A percentile compares a stretch with the other conserved stretches of the same genome.
These are phyloP conservation scores for Garcia nutans DNA, from an alignment of 345 rosid species.

Conservation along the genomic window DNA sequence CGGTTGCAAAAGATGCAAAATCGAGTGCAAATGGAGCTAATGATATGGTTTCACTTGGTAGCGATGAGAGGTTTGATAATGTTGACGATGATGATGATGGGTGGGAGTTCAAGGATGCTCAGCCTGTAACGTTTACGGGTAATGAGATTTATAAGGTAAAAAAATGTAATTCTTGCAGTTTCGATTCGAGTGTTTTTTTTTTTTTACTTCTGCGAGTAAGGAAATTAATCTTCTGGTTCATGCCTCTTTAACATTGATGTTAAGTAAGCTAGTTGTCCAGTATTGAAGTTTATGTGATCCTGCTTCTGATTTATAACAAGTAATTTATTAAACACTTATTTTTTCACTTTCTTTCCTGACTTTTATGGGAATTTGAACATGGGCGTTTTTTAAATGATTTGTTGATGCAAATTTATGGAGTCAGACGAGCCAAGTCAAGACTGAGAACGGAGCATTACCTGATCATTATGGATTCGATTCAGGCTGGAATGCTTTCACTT, in stretches of 20 bases:
- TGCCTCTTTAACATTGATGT: not conserved
- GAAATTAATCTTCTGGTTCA: not conserved
- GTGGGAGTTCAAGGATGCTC: conserved; percentile 46
- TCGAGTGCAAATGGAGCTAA: conserved; percentile 5
- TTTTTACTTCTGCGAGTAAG: not conserved
- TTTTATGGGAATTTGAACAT: not conserved
- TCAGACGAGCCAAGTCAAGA: conserved; percentile 27
- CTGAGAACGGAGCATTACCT: conserved; percentile 23
- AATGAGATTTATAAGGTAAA: conserved; percentile 33
- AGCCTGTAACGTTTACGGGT: not conserved
- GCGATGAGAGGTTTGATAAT: not conserved
- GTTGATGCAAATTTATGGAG: conserved; percentile 5
- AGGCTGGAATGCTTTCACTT: conserved; percentile 39
- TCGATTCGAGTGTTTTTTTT: not conserved
- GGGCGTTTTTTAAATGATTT: conserved; percentile 15
- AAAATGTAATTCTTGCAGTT: not conserved
- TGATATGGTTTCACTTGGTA: not conserved
- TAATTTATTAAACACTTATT: not conserved
- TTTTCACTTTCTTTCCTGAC: not conserved
- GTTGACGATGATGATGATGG: conserved; percentile 27
- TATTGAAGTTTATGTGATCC: not conserved
- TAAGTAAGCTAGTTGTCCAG: not conserved
- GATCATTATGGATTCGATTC: conserved; percentile 20
- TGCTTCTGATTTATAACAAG: not conserved
- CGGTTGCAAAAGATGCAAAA: not conserved